Conservation (phyloP, 495 filamentous ascomycete genomes). For the Cercophora sp. region DNA sequence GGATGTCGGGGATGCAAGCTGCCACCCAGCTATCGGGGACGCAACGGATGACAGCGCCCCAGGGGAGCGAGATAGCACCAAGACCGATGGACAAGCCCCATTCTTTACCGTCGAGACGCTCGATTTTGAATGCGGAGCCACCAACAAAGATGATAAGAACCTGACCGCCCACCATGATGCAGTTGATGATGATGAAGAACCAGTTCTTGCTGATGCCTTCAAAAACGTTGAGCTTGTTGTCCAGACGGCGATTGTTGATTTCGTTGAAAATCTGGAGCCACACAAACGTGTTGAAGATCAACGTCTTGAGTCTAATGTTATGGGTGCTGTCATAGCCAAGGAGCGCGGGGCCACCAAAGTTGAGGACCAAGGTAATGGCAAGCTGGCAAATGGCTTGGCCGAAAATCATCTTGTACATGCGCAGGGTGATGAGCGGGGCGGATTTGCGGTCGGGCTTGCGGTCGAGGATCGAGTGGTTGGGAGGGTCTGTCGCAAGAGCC, state of each 20-base stretch:
- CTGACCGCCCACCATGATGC: constrained; percentile 84
- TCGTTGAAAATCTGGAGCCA: constrained; percentile 97
- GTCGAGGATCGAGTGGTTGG: constrained; percentile 70
- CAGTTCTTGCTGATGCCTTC: constrained; percentile 74
- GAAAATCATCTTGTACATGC: constrained; percentile 95
- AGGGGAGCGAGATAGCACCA: constrained; percentile 65
- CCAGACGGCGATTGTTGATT: constrained; percentile 76
- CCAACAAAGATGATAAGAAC: constrained; percentile 78
- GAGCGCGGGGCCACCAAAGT: constrained; percentile 67
- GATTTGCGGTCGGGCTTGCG: constrained; percentile 73
- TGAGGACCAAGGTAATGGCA: constrained; percentile 67
- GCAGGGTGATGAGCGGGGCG: constrained; percentile 67
- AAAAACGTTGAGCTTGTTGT: constrained; percentile 88
- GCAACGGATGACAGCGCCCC: constrained; percentile 63
- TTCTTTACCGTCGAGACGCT: constrained; percentile 53
- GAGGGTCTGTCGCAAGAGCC: constrained; percentile 80
- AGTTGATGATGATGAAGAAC: constrained; percentile 79
- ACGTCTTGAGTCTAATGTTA: constrained; percentile 42
- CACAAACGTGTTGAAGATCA: constrained; percentile 92
- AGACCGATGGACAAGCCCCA: constrained; percentile 74
- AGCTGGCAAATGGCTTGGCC: constrained; percentile 83
- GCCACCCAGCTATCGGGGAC: constrained; percentile 46
- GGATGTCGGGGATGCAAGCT: constrained; percentile 15
- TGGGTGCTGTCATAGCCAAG: constrained; percentile 36
- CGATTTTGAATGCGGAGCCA: constrained; percentile 65